Conservation (phyloP, 2,329 filamentous ascomycete genomes). For the Chrysoporthe cubensis region DNA sequence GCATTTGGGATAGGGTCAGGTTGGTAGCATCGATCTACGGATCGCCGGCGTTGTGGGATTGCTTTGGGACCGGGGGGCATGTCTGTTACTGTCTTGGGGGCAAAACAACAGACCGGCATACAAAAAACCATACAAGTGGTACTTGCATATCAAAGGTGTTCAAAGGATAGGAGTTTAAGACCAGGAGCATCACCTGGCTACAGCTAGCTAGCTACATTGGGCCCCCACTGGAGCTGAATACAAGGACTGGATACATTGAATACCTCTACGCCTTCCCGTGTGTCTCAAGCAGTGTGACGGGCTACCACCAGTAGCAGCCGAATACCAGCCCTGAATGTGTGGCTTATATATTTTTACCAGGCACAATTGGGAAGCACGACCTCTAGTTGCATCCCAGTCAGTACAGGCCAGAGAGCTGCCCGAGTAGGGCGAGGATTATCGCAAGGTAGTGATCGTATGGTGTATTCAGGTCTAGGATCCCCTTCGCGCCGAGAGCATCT, state of each 20-base stretch:
- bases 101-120: neutral
- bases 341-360: too few species aligned
- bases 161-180: neutral
- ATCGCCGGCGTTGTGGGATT: slow-evolving; percentile 7
- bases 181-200: neutral
- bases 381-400: too few species aligned
- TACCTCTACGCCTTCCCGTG: neutral
- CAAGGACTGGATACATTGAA: neutral
- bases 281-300: too few species aligned
- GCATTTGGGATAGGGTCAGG: neutral
- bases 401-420: too few species aligned
- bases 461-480: too few species aligned
- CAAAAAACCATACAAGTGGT: slow-evolving; percentile 1
- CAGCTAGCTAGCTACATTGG: neutral
- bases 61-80: too few species aligned
- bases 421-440: too few species aligned
- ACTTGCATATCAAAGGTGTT: neutral
- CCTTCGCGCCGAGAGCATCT: too few species aligned
- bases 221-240: neutral
- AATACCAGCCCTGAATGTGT: too few species aligned
- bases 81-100: neutral
- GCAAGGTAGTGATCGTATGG: too few species aligned
- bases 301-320: too few species aligned
- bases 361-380: too few species aligned
- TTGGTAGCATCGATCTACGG: slow-evolving; percentile 16